Percentiles rank a stretch among this genome's conserved stretches.
phyloP scores from a whole-genome alignment of 2,329 filamentous ascomycete species.

The Alternaria triticimaculans region DNA sequence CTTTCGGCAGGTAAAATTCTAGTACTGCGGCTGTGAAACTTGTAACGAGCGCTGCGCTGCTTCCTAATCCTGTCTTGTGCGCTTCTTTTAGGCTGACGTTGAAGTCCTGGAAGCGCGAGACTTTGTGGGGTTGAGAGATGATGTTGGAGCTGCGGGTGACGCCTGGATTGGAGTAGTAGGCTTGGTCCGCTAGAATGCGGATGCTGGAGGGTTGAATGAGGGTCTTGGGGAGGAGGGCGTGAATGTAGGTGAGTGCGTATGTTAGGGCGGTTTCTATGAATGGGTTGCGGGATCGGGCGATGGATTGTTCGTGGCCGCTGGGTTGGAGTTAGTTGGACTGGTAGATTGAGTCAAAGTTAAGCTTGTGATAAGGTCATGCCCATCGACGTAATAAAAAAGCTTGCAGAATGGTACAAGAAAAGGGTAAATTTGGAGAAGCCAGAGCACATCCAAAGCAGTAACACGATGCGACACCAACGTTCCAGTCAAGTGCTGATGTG shows the following conservation, averaged over 20 bases:
- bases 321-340: not conserved
- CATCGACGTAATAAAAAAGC: not conserved
- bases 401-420: not conserved
- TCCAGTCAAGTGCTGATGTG: not conserved
- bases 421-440: not conserved
- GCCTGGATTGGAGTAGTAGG: conserved; percentile 80
- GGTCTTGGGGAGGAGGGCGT: conserved; percentile 53
- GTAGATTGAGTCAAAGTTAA: not conserved
- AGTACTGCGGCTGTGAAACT: conserved; percentile 80
- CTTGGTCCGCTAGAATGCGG: conserved; percentile 90
- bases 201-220: conserved; percentile 73
- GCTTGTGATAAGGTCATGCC: not conserved
- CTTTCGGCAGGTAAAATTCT: conserved; percentile 71
- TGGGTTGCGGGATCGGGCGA: conserved; percentile 66
- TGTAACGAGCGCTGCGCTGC: conserved; percentile 92
- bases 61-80: conserved; percentile 95
- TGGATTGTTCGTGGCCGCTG: conserved; percentile 48
- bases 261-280: conserved; percentile 92
- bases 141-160: conserved; percentile 8
- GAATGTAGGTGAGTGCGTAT: conserved; percentile 86
- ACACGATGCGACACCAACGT: not conserved
- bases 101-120: conserved; percentile 75
- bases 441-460: not conserved
- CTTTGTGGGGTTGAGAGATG: conserved; percentile 6
- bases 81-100: conserved; percentile 75